Evolutionary conservation across 148 eudicot species (phyloP), one percentile per base, ranked within the genome.

Genomic region (Amaranthus palmeri): DNA sequence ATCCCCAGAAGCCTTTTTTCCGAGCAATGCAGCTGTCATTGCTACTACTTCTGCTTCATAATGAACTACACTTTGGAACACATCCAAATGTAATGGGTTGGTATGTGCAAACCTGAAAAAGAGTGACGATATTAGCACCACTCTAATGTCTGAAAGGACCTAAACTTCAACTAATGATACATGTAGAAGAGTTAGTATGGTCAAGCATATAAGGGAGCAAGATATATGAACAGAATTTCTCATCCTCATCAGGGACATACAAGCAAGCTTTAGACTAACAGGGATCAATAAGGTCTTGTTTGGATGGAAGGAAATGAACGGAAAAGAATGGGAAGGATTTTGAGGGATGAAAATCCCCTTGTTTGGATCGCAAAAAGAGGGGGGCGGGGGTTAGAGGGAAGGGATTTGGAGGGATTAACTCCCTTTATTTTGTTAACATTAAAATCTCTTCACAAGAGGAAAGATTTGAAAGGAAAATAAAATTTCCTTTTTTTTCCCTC

Each of bases 41-140:
- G 97, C 90, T 73, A 95, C 97, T 49, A 95, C 99, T 88, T 95
- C 99, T 53, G 89, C 85, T 81, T 95, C 99, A 80, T 84, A 95
- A 58, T 83, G 82, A 15, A 74, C 93, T 10, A 92, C 85, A 74
- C 99, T 95, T 79, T 81, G 84, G 86, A 95, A 95, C 69, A 95
- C 93, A 87, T 92, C 97, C 80, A 86, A 47, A 86, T 95, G 99
- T 77, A 95, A 86, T 56, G 99, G 99, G 75, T 95, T 95, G 71
- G 99, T 95, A 80, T 95, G 99, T 51, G 99, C 88, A 88, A 92
- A 95, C 99, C 99, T 95, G 85, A 52, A 59, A 75, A 52, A 46
- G 54, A 71, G 9, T 48, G 57, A 58, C 17, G 49, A 52, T 46
- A 70, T 64, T 40, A 71, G 62, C 50, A 58, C 18, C 60, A 61